Evolutionary conservation across 1,284 basidiomycete genomes (phyloP).

Genomic region (Lignosus rhinocerotis): DNA sequence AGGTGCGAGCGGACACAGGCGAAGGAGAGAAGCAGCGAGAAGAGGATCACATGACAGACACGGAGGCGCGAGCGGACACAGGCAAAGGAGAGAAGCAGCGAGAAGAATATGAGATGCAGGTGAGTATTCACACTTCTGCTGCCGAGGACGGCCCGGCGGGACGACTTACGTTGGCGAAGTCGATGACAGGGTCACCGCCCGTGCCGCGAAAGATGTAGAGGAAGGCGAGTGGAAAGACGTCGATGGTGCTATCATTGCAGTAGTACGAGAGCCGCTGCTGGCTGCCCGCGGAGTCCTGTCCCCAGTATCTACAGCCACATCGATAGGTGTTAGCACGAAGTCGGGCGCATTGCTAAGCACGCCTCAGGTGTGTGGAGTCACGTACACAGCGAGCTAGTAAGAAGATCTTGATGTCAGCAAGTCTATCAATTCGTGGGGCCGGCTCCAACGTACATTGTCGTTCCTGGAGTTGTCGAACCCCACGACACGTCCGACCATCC

Average conservation of each 20-base stretch:
- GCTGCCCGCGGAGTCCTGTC: conserved; percentile 49
- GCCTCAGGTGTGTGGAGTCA: background rate
- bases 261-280: conserved; percentile 50
- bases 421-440: background rate
- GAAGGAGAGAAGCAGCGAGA: background rate
- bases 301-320: conserved; percentile 37
- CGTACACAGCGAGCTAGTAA: conserved; percentile 28
- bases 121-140: background rate
- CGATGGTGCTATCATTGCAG: conserved; percentile 49
- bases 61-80: no score
- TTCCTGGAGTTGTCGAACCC: conserved; percentile 32
- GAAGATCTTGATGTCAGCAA: conserved; percentile 5
- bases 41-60: background rate
- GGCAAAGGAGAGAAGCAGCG: background rate
- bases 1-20: background rate
- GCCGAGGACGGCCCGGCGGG: background rate
- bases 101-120: background rate
- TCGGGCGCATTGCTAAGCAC: background rate
- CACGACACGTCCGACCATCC: conserved; percentile 21
- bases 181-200: conserved; percentile 55
- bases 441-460: conserved; percentile 31
- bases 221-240: conserved; percentile 59
- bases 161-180: conserved; percentile 54
- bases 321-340: background rate
- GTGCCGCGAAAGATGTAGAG: conserved; percentile 52